Evolutionary conservation across 176 grass and related monocot species (phyloP).

Genomic region (Oryza longistaminata): DNA sequence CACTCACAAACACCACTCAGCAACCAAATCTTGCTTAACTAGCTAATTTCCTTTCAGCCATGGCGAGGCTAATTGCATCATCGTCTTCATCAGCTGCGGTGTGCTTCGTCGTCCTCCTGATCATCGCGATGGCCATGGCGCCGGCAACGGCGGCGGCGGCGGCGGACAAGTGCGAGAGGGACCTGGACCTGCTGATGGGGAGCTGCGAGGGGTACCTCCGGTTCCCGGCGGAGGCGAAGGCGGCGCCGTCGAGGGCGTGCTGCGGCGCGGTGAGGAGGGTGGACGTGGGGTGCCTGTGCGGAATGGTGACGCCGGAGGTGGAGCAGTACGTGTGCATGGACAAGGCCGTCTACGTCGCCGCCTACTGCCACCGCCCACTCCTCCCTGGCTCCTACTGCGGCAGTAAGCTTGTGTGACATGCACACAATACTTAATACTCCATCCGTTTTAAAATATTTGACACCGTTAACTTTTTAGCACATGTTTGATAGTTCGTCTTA

Average conservation of each 20-base stretch:
- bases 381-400: conserved; percentile 33
- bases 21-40: too few relatives aligned
- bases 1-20: too few relatives aligned
- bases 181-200: not conserved
- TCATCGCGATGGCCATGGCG: too few relatives aligned
- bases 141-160: too few relatives aligned
- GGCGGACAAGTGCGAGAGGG: not conserved
- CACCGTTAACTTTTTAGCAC: too few relatives aligned
- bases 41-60: too few relatives aligned
- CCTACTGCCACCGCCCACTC: conserved; percentile 7
- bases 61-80: too few relatives aligned
- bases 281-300: conserved; percentile 32
- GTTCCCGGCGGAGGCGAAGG: not conserved
- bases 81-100: too few relatives aligned
- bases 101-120: too few relatives aligned
- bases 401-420: conserved; percentile 17
- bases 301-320: not conserved
- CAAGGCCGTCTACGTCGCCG: conserved; percentile 36
- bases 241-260: conserved; percentile 8
- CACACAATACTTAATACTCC: too few relatives aligned
- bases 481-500: too few relatives aligned
- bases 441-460: too few relatives aligned
- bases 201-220: not conserved
- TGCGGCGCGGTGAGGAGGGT: conserved; percentile 5
- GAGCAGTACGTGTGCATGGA: conserved; percentile 29